Evolutionary conservation across 805 yeast genomes (phyloP), one percentile per base, ranked within the genome.

Genomic region (Kodamaea hsintzibuensis): DNA sequence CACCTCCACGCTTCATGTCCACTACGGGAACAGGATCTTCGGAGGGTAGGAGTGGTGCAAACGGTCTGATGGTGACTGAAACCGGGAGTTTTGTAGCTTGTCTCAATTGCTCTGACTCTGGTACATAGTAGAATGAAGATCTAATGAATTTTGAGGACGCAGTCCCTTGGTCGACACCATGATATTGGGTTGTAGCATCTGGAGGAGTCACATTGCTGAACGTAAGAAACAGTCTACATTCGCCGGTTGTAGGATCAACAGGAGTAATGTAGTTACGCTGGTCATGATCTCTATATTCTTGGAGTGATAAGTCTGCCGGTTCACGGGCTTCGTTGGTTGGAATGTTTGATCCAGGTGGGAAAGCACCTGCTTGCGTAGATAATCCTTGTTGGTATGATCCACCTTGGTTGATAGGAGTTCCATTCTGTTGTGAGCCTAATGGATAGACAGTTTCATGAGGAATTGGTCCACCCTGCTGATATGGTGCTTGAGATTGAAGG

Each of bases 161-260:
- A 7, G 86, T 82, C 5, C 96, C 96, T 67, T 92, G 96, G 67
- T 95, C 98, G 27, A 82, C 74, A 1, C 87, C 82, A 46, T 74
- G 76, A 64, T 77, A 89, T 57, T 83, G 85, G 1, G 90, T 82
- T 0, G 93, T 89, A 0, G 96, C 86, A 12, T 84, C 75, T 2
- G 98, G 98, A 4, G 98, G 96, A 9, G 83, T 79, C 1, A 90
- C 86, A 63, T 90, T 84, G 65, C 85, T 84, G 61, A 89, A 84
- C 1, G 97, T 88, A 48, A 80, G 78, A 69, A 89, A 92, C 1
- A 82, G 67, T 45, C 68, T 69, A 58, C 72, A 58, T 59, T 71
- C 60, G 51, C 72, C 69, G 19, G 61, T 49, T 7, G 42, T 16
- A 7, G 38, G 27, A 30, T 47, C 50, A 7, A 55, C 42, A 1